Evolutionary conservation across 768 basidiomycete genomes (phyloP), one percentile per base, ranked within the genome.

Genomic region (Tremella yokohamensis): DNA sequence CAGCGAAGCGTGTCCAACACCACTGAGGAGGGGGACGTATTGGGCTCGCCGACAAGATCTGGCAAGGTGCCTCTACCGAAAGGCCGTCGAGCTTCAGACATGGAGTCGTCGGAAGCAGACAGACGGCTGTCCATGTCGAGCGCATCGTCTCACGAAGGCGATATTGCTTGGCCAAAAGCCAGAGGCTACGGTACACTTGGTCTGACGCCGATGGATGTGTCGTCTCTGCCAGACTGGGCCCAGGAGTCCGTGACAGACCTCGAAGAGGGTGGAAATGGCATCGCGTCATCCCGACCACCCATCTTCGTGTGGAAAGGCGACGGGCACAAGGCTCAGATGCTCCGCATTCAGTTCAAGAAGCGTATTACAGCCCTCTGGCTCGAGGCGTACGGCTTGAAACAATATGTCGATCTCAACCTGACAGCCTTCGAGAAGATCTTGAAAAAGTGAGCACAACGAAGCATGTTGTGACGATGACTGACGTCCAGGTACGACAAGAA

Each of bases 351-450:
- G 20, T 92, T 87, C 82, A 98, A 97, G 79, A 84, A 92, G 42
- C 81, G 87, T 62, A 89, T 98, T 52, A 88, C 90, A 0, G 84
- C 81, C 48, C 81, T 91, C 11, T 96, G 88, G 74, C 84, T 91
- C 44, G 81, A 84, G 6, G 81, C 86, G 47, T 85, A 85, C 13
- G 84, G 85, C 25, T 81, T 98, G 56, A 83, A 82, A 73, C 87
- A 90, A 6, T 99, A 90, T 63, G 84, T 90, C 56, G 90, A 97
- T 68, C 79, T 96, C 57, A 98, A 98, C 75, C 83, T 89, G 73
- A 88, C 90, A 0, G 94, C 92, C 1, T 90, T 97, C 78, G 83
- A 90, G 65, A 97, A 97, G 81, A 92, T 94, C 38, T 74, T 93
- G 71, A 97, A 97, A 79, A 97, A 97, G 87, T 91, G 72, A 57